phyloP scores from a whole-genome alignment of 805 yeast species.

The Jamesozyma jinghongensis region DNA sequence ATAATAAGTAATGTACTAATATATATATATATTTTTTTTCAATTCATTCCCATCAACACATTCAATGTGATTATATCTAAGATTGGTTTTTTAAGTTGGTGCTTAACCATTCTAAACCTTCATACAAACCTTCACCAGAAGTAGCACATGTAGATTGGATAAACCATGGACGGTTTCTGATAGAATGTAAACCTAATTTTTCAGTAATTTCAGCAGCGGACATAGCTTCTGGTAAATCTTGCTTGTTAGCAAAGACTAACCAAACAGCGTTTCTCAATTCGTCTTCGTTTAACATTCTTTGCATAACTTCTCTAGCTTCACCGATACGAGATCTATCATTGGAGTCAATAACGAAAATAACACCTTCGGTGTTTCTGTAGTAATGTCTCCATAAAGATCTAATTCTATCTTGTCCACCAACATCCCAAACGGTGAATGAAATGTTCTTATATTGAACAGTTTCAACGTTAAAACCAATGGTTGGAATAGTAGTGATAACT shows the following conservation, averaged over 20 bases:
- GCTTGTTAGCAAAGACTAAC: slow-evolving; percentile 95
- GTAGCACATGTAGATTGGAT: slow-evolving; percentile 99
- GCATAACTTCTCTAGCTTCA: slow-evolving; percentile 97
- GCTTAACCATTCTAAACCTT: slow-evolving; percentile 95
- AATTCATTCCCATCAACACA: neutral
- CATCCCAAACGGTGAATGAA: slow-evolving; percentile 97
- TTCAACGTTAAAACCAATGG: slow-evolving; percentile 95
- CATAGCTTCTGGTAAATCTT: slow-evolving; percentile 98
- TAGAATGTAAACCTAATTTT: slow-evolving; percentile 90
- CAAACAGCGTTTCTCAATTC: slow-evolving; percentile 94
- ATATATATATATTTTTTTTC: neutral
- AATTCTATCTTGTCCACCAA: slow-evolving; percentile 99
- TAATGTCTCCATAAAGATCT: slow-evolving; percentile 99
- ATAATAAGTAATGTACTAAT: neutral
- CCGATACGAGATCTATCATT: slow-evolving; percentile 96
- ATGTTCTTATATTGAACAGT: slow-evolving; percentile 96
- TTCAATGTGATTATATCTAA: slow-evolving; percentile 12
- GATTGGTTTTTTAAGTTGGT: slow-evolving; percentile 74
- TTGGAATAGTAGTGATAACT: slow-evolving; percentile 92
- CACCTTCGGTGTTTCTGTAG: slow-evolving; percentile 97
- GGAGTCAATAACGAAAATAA: slow-evolving; percentile 94
- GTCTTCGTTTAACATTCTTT: slow-evolving; percentile 96
- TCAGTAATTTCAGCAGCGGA: slow-evolving; percentile 97
- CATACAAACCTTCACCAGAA: slow-evolving; percentile 96
- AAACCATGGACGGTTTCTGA: slow-evolving; percentile 99